Conservation (phyloP, 1,139 yeast genomes). For the Kodamaea anthophila region DNA sequence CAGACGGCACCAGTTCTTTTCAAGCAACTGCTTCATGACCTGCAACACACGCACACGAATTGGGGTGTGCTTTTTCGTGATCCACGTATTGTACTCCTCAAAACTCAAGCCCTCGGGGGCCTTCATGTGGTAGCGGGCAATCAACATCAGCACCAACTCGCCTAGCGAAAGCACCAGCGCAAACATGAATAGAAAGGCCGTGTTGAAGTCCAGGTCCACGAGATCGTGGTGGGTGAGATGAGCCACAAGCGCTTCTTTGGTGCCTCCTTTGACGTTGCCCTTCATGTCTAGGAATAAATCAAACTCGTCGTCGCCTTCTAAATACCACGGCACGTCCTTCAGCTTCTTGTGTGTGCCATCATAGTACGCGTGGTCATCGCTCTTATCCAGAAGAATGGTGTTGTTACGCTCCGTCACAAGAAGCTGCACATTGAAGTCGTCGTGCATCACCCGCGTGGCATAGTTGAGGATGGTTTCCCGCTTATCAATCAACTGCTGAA, state of each 20-base stretch:
- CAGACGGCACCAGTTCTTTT: constrained; percentile 71
- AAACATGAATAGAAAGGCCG: constrained; percentile 69
- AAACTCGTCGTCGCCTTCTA: constrained; percentile 72
- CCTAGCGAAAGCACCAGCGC: constrained; percentile 68
- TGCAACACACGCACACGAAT: constrained; percentile 66
- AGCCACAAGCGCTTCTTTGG: constrained; percentile 72
- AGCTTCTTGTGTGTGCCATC: constrained; percentile 27
- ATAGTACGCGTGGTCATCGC: constrained; percentile 33
- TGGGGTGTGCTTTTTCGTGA: constrained; percentile 61
- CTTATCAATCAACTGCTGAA: constrained; percentile 60
- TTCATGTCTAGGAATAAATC: constrained; percentile 67
- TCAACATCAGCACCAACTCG: constrained; percentile 57
- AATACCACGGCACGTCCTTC: constrained; percentile 66
- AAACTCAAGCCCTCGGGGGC: constrained; percentile 88
- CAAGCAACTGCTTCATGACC: constrained; percentile 65
- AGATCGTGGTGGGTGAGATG: constrained; percentile 77
- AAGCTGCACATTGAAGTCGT: constrained; percentile 59
- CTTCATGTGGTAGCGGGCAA: constrained; percentile 60
- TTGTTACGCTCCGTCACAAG: constrained; percentile 58
- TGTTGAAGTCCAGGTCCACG: constrained; percentile 62
- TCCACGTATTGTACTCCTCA: constrained; percentile 81
- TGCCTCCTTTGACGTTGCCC: constrained; percentile 81
- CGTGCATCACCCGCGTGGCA: constrained; percentile 73
- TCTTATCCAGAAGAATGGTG: constrained; percentile 36
- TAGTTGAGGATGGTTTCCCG: constrained; percentile 64